A percentile compares a stretch with the other conserved stretches of the same genome.
These are phyloP conservation scores for Chiua virens DNA, from an alignment of 768 basidiomycete genomes.

Conservation along the genomic window DNA sequence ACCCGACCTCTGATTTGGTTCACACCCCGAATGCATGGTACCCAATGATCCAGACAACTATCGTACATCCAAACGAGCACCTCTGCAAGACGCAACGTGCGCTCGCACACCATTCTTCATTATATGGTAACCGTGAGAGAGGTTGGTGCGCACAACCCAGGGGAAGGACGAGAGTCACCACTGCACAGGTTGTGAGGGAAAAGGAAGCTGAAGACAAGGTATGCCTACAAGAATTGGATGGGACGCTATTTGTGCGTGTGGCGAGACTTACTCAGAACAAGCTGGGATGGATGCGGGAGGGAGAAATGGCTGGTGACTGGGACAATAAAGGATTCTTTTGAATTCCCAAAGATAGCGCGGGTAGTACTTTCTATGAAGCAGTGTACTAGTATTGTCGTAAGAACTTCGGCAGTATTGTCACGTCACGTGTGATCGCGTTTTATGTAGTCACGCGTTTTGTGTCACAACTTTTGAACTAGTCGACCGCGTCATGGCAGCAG, in stretches of 20 bases:
- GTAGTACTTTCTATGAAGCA: not conserved
- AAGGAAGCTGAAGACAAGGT: slow-evolving; percentile 27
- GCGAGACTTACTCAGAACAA: slow-evolving; percentile 51
- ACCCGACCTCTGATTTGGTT: slow-evolving; percentile 34
- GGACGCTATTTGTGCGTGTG: slow-evolving; percentile 60
- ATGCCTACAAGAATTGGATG: slow-evolving; percentile 43
- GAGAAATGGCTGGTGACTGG: slow-evolving; percentile 27
- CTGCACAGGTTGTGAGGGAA: slow-evolving; percentile 19
- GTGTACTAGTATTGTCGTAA: not conserved
- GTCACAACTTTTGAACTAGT: too few species aligned
- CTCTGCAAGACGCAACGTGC: slow-evolving; percentile 48
- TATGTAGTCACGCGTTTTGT: not conserved
- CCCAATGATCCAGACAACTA: slow-evolving; percentile 48
- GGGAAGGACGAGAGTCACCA: slow-evolving; percentile 14
- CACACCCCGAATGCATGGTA: slow-evolving; percentile 57
- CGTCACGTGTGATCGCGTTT: slow-evolving; percentile 3
- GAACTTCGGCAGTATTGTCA: too few species aligned
- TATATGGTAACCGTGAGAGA: slow-evolving; percentile 41
- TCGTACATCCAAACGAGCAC: slow-evolving; percentile 61
- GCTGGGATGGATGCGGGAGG: slow-evolving; percentile 42
- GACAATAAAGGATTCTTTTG: slow-evolving; percentile 20
- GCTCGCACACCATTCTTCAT: slow-evolving; percentile 41
- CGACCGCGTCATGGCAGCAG: slow-evolving; percentile 12
- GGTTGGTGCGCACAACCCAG: slow-evolving; percentile 23
- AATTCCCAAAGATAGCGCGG: not conserved